Percentiles rank a stretch among this genome's conserved stretches.
These are phyloP conservation scores for Mortierella polycephala DNA, from an alignment of 371 early-diverging fungal genomes.

Conservation along the genomic window DNA sequence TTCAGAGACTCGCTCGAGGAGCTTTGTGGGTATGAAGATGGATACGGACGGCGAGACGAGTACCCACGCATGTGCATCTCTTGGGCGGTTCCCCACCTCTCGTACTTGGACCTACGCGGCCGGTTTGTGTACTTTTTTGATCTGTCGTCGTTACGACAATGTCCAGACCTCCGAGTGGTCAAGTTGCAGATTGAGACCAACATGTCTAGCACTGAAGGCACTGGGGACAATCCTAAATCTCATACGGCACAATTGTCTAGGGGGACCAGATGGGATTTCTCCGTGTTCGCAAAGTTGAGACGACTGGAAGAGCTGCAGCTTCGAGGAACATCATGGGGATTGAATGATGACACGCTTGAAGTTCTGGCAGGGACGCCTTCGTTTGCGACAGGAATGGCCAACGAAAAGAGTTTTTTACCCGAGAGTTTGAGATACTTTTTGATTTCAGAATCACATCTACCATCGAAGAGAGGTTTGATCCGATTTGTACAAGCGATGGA, in stretches of 20 bases:
- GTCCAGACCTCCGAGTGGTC: conserved; percentile 17
- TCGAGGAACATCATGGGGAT: conserved; percentile 24
- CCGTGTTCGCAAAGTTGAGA: conserved; percentile 15
- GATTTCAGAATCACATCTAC: conserved; percentile 12
- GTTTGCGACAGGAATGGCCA: neutral
- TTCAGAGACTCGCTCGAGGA: conserved; percentile 40
- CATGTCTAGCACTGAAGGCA: neutral
- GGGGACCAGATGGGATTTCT: conserved; percentile 2
- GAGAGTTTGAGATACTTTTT: conserved; percentile 9
- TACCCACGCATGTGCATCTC: conserved; percentile 22
- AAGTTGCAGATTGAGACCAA: conserved; percentile 19
- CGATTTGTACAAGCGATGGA: conserved; percentile 19
- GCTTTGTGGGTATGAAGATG: conserved; percentile 28
- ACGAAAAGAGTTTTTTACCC: neutral
- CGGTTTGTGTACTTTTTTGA: conserved; percentile 35
- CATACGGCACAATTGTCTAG: neutral
- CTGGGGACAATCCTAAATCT: too few species aligned
- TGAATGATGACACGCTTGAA: conserved; percentile 14
- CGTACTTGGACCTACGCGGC: conserved; percentile 20
- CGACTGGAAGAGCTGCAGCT: conserved; percentile 31
- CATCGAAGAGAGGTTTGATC: neutral
- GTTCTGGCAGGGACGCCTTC: neutral
- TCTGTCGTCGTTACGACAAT: conserved; percentile 16
- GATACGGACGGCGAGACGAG: conserved; percentile 8
- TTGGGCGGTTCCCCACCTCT: conserved; percentile 20